Conservation (phyloP, 2,329 filamentous ascomycete species). For the Nakataea oryzae region DNA sequence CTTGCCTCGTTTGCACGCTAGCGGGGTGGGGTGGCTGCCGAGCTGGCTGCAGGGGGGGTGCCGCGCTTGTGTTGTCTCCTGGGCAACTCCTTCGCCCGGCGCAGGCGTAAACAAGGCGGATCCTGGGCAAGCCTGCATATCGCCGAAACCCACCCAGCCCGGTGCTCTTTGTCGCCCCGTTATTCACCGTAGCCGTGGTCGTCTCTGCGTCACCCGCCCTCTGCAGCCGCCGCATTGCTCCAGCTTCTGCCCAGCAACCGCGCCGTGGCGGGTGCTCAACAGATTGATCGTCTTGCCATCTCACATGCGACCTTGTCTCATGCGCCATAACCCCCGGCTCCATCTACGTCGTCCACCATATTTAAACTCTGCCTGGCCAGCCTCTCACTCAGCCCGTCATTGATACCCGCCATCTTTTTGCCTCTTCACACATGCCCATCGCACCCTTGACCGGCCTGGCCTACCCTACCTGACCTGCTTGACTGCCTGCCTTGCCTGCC, state of each 20-base stretch:
- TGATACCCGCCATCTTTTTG: not conserved
- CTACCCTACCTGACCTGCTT: too few relatives aligned
- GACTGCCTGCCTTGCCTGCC: not conserved
- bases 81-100: not conserved
- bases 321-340: not conserved
- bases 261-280: not conserved
- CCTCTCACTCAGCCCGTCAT: not conserved
- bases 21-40: not conserved
- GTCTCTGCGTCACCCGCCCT: not conserved
- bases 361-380: not conserved
- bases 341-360: not conserved
- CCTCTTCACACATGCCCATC: not conserved
- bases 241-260: not conserved
- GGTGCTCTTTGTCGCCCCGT: not conserved
- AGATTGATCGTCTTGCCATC: not conserved
- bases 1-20: too few relatives aligned
- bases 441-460: too few relatives aligned
- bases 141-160: not conserved
- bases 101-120: not conserved
- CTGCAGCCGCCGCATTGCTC: not conserved
- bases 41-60: not conserved
- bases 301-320: not conserved
- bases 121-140: not conserved
- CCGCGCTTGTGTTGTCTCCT: not conserved
- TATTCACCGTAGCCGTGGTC: not conserved